These are phyloP conservation scores for Lactuca saligna DNA, from an alignment of 129 eudicot species.

Conservation along the genomic window DNA sequence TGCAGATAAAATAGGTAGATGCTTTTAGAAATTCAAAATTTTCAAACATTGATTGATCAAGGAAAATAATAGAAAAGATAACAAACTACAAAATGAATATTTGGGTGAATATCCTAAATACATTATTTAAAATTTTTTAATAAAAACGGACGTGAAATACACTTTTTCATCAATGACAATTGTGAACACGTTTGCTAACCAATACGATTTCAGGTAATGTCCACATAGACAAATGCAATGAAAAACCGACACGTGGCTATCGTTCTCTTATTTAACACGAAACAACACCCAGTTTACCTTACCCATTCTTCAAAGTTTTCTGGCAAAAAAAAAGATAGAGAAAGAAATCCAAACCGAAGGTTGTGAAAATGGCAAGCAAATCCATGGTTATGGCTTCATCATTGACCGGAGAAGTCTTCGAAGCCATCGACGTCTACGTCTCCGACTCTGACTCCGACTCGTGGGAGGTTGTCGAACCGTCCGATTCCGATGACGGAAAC, in stretches of 20 bases:
- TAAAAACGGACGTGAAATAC: not conserved
- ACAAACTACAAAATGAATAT: no score
- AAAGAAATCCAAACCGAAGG: not conserved
- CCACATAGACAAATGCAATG: constrained; percentile 19
- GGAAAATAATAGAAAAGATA: no score
- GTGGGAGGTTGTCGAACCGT: constrained; percentile 57
- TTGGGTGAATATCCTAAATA: no score
- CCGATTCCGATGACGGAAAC: constrained; percentile 39
- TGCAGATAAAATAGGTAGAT: no score
- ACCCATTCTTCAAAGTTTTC: constrained; percentile 22
- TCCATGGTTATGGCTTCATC: constrained; percentile 26
- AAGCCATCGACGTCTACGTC: constrained; percentile 17
- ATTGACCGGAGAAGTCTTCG: constrained; percentile 29
- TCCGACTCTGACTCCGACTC: constrained; percentile 38
- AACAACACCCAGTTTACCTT: constrained; percentile 11
- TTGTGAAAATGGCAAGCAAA: constrained; percentile 31
- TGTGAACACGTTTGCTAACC: constrained; percentile 26
- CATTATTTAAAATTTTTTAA: no score
- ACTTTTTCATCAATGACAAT: not conserved
- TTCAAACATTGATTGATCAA: no score
- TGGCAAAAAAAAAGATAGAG: not conserved
- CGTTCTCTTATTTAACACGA: constrained; percentile 30
- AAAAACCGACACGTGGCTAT: constrained; percentile 30
- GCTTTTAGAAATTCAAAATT: no score
- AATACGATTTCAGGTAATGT: constrained; percentile 19